phyloP scores from a whole-genome alignment of 176 grass and related monocot genomes.

The Carex littledalei region DNA sequence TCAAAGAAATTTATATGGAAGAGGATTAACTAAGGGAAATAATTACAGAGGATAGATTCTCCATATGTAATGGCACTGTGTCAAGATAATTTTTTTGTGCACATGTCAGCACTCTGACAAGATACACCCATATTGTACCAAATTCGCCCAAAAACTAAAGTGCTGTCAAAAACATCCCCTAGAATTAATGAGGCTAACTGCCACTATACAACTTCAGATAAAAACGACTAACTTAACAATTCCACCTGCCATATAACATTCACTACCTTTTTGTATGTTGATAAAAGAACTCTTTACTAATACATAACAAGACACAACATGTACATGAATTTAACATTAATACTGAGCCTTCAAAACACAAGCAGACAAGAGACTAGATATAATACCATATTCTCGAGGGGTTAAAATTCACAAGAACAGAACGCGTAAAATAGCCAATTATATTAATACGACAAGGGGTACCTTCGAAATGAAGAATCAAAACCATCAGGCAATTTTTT shows the following conservation, averaged over 20 bases:
- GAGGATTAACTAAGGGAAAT: neutral
- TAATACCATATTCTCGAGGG: neutral
- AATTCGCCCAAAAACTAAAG: neutral
- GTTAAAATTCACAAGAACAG: neutral
- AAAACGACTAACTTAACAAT: neutral
- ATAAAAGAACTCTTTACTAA: neutral
- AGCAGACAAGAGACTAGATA: neutral
- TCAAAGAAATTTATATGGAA: neutral
- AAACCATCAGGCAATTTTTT: conserved; percentile 62
- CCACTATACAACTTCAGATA: neutral
- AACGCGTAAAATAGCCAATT: neutral
- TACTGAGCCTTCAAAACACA: neutral
- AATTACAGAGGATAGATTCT: neutral
- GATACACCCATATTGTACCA: neutral
- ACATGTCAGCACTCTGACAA: neutral
- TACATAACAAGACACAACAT: neutral
- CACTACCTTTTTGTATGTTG: neutral
- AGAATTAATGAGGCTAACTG: neutral
- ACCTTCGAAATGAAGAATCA: conserved; percentile 61
- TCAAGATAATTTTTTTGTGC: neutral
- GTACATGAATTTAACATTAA: neutral
- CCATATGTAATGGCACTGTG: neutral
- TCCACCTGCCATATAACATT: conserved; percentile 5
- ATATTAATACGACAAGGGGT: neutral
- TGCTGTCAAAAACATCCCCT: neutral